A percentile compares a stretch with the other conserved stretches of the same genome.
Conservation (phyloP, 1,284 basidiomycete species). For the Ustilago shanxiensis region DNA sequence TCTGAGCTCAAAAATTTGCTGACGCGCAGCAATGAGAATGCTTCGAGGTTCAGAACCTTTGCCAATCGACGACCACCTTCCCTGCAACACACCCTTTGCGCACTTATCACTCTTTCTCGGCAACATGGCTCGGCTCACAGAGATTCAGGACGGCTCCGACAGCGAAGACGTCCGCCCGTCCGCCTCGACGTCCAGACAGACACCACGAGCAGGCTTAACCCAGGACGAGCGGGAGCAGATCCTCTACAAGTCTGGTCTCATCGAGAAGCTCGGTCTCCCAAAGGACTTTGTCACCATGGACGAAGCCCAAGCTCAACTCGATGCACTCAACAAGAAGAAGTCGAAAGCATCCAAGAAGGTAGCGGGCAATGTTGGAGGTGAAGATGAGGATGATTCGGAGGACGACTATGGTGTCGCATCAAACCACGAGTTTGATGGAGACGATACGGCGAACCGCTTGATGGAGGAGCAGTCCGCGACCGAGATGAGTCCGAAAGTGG, state of each 20-base stretch:
- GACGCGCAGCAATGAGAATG: not conserved
- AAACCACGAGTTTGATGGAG: conserved; percentile 37
- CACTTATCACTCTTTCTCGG: not conserved
- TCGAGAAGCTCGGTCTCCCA: conserved; percentile 51
- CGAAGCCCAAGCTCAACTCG: conserved; percentile 39
- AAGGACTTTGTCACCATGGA: conserved; percentile 52
- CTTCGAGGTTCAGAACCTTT: no score
- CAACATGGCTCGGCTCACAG: conserved; percentile 44
- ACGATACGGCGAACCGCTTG: conserved; percentile 48
- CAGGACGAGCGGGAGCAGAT: conserved; percentile 48
- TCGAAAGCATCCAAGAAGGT: not conserved
- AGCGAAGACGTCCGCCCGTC: conserved; percentile 20
- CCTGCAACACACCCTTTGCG: not conserved
- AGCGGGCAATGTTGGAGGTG: not conserved
- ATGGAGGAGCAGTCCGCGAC: conserved; percentile 48
- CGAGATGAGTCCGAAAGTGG: conserved; percentile 47
- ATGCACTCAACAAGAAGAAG: conserved; percentile 22
- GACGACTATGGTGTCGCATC: conserved; percentile 48
- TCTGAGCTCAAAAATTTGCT: not conserved
- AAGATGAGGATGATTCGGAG: conserved; percentile 11
- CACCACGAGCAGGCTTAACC: conserved; percentile 23
- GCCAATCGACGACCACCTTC: not conserved
- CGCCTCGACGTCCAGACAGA: not conserved
- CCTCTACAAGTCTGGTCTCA: conserved; percentile 42
- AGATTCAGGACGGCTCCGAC: conserved; percentile 40